Evolutionary conservation across 495 filamentous ascomycete genomes (phyloP).

Genomic region (Acidiella bohemica): DNA sequence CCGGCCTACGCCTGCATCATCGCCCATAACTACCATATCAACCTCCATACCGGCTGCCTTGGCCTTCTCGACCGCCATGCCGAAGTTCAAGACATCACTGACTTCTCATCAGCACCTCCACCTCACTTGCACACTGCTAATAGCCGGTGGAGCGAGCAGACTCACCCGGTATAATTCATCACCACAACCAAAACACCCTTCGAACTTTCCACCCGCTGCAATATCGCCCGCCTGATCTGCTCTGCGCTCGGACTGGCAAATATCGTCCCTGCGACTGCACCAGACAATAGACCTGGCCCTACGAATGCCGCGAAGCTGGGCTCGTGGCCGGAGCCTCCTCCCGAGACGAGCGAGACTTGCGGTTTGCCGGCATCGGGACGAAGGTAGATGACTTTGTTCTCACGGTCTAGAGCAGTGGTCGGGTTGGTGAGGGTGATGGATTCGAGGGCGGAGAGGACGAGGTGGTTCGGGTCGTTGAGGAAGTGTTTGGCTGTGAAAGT

Average conservation of each 20-base stretch:
- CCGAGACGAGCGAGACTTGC: conserved; percentile 72
- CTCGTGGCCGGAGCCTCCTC: conserved; percentile 88
- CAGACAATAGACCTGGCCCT: conserved; percentile 63
- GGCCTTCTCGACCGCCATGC: conserved; percentile 86
- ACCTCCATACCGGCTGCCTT: conserved; percentile 64
- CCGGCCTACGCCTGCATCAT: conserved; percentile 87
- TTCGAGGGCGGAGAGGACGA: conserved; percentile 66
- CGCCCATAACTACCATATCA: conserved; percentile 90
- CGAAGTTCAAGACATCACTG: conserved; percentile 91
- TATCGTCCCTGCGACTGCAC: conserved; percentile 80
- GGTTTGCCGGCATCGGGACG: conserved; percentile 37
- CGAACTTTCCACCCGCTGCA: conserved; percentile 52
- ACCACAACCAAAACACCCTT: conserved; percentile 60
- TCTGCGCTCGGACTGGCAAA: conserved; percentile 81
- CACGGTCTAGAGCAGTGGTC: conserved; percentile 58
- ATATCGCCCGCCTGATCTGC: conserved; percentile 68
- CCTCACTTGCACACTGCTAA: no score
- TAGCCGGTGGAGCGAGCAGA: no score
- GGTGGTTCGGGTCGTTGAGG: conserved; percentile 67
- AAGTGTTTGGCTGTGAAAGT: conserved; percentile 61
- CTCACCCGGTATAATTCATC: conserved; percentile 55
- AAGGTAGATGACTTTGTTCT: conserved; percentile 78
- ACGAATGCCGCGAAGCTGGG: conserved; percentile 70
- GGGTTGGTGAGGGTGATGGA: conserved; percentile 77
- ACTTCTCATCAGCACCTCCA: no score